A percentile compares a stretch with the other conserved stretches of the same genome.
Conservation (phyloP, 2,329 filamentous ascomycete species). For the Tolypocladium tundrense region DNA sequence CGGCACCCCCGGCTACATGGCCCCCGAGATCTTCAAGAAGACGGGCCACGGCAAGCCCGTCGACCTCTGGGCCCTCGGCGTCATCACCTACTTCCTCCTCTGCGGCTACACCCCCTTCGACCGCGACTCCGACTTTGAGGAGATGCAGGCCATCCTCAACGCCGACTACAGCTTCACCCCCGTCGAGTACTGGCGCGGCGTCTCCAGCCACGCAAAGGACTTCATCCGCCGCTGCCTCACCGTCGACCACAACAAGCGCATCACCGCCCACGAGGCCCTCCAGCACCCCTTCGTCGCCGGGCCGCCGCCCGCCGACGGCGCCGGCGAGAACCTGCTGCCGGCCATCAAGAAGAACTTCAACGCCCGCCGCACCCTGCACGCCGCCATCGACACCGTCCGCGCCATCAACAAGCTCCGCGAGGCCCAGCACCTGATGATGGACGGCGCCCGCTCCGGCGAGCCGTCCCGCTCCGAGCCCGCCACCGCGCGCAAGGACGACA, state of each 20-base stretch:
- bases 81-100: slow-evolving; percentile 96
- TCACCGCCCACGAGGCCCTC: slow-evolving; percentile 77
- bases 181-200: slow-evolving; percentile 90
- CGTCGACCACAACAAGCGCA: slow-evolving; percentile 74
- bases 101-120: slow-evolving; percentile 98
- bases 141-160: slow-evolving; percentile 97
- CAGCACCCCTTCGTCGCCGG: slow-evolving; percentile 55
- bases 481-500: slow-evolving; percentile 30
- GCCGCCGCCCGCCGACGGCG: slow-evolving; percentile 34
- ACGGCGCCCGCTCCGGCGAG: slow-evolving; percentile 44
- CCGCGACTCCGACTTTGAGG: slow-evolving; percentile 92
- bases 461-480: slow-evolving; percentile 26
- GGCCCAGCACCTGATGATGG: slow-evolving; percentile 51
- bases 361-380: slow-evolving; percentile 56
- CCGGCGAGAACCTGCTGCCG: slow-evolving; percentile 52
- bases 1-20: slow-evolving; percentile 97
- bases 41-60: slow-evolving; percentile 96
- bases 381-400: slow-evolving; percentile 60
- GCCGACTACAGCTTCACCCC: slow-evolving; percentile 96
- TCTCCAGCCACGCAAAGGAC: slow-evolving; percentile 74
- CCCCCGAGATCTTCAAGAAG: slow-evolving; percentile 98
- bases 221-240: slow-evolving; percentile 91
- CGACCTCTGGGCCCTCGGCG: slow-evolving; percentile 95
- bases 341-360: slow-evolving; percentile 69
- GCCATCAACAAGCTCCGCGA: slow-evolving; percentile 63